phyloP scores from a whole-genome alignment of 148 eudicot genomes.

The Silene conica region DNA sequence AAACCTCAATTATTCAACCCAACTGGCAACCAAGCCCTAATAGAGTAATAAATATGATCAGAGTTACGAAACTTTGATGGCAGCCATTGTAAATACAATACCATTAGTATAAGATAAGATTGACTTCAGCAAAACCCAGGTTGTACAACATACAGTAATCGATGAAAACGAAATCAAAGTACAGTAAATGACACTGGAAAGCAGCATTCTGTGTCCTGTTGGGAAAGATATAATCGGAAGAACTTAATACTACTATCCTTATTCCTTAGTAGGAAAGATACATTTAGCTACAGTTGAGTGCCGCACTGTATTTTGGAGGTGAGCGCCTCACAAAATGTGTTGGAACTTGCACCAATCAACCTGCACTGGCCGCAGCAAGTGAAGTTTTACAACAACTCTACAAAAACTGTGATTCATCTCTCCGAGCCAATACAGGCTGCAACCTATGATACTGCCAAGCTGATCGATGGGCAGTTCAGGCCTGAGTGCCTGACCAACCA shows the following conservation, averaged over 20 bases:
- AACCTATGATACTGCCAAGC: background rate
- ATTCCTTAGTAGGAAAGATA: background rate
- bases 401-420: background rate
- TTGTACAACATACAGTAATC: background rate
- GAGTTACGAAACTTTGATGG: too few relatives aligned
- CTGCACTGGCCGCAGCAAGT: background rate
- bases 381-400: background rate
- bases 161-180: background rate
- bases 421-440: background rate
- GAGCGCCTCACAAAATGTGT: slow-evolving; percentile 12
- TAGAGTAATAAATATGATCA: too few relatives aligned
- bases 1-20: too few relatives aligned
- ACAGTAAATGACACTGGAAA: background rate
- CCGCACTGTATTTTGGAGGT: background rate
- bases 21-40: too few relatives aligned
- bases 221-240: background rate
- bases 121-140: background rate
- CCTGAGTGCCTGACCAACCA: background rate
- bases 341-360: slow-evolving; percentile 9
- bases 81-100: background rate
- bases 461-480: background rate
- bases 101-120: background rate
- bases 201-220: background rate
- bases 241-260: background rate
- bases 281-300: background rate